Percentiles rank a stretch among this genome's conserved stretches.
phyloP scores from a whole-genome alignment of 345 rosid genomes.

The Mallotus nudiflorus region DNA sequence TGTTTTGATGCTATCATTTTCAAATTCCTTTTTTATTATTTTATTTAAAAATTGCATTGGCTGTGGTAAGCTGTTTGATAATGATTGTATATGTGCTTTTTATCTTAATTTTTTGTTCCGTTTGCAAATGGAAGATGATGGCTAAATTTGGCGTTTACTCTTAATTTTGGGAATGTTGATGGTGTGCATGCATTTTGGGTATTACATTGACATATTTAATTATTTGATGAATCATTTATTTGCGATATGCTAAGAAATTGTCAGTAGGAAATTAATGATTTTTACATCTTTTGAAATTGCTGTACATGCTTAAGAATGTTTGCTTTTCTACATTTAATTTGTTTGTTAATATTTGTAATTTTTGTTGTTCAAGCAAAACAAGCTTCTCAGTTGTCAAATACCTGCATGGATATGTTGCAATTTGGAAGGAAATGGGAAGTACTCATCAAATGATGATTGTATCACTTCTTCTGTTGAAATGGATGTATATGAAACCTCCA shows the following conservation, averaged over 20 bases:
- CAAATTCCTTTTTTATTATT: slow-evolving; percentile 21
- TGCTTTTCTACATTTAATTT: slow-evolving; percentile 9
- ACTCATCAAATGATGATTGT: slow-evolving; percentile 46
- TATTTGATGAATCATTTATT: neutral
- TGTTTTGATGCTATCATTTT: slow-evolving; percentile 27
- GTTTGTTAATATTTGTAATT: slow-evolving; percentile 16
- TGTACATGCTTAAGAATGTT: neutral
- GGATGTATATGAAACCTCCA: slow-evolving; percentile 72
- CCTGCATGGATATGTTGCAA: slow-evolving; percentile 89
- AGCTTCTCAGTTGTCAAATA: slow-evolving; percentile 62
- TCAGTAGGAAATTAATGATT: neutral
- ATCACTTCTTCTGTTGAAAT: slow-evolving; percentile 70
- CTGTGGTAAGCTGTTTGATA: neutral
- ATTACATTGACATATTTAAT: neutral
- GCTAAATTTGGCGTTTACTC: slow-evolving; percentile 1
- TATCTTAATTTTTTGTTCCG: neutral
- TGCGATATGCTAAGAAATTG: neutral
- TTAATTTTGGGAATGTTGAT: neutral
- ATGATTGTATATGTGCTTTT: neutral
- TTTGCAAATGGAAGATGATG: slow-evolving; percentile 3
- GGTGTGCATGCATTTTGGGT: neutral
- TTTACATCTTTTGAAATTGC: neutral
- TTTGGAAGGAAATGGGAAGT: slow-evolving; percentile 66
- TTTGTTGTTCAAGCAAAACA: slow-evolving; percentile 57
- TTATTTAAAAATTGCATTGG: neutral